Conservation (phyloP, 2,329 filamentous ascomycete species). For the Dissoconium aciculare region DNA sequence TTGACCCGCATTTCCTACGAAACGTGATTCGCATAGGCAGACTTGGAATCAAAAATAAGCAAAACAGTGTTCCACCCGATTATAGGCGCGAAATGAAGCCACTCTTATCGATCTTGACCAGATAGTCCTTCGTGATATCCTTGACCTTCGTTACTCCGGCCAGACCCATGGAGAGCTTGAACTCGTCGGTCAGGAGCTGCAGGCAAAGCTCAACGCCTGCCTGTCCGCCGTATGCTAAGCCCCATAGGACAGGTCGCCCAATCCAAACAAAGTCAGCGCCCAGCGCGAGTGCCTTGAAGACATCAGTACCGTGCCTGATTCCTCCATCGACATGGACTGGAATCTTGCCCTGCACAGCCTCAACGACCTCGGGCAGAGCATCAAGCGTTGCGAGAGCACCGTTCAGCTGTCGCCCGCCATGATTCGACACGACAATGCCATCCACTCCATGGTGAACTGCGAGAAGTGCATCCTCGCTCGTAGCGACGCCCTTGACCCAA, state of each 20-base stretch:
- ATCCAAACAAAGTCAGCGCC: constrained; percentile 38
- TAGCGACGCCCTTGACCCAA: constrained; percentile 32
- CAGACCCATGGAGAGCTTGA: constrained; percentile 28
- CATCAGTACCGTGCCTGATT: constrained; percentile 40
- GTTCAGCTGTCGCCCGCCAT: constrained; percentile 44
- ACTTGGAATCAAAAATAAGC: too few relatives aligned
- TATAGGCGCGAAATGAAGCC: constrained; percentile 19
- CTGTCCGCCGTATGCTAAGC: constrained; percentile 28
- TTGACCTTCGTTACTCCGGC: constrained; percentile 24
- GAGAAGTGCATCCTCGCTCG: constrained; percentile 29
- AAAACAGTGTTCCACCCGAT: too few relatives aligned
- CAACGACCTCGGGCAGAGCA: constrained; percentile 27
- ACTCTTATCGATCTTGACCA: constrained; percentile 24
- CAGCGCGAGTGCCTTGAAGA: constrained; percentile 42
- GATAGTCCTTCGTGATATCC: constrained; percentile 27
- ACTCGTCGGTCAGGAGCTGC: constrained; percentile 27
- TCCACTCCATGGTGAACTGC: constrained; percentile 31
- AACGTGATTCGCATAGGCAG: too few relatives aligned
- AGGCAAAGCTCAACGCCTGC: constrained; percentile 30
- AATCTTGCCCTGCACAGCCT: constrained; percentile 32
- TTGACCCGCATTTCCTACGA: too few relatives aligned
- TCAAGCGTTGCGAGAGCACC: constrained; percentile 41
- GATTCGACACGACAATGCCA: constrained; percentile 40
- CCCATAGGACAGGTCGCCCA: constrained; percentile 36
- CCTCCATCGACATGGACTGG: constrained; percentile 48